These are phyloP conservation scores for Lachancea meyersii DNA, from an alignment of 805 yeast species.

Conservation along the genomic window DNA sequence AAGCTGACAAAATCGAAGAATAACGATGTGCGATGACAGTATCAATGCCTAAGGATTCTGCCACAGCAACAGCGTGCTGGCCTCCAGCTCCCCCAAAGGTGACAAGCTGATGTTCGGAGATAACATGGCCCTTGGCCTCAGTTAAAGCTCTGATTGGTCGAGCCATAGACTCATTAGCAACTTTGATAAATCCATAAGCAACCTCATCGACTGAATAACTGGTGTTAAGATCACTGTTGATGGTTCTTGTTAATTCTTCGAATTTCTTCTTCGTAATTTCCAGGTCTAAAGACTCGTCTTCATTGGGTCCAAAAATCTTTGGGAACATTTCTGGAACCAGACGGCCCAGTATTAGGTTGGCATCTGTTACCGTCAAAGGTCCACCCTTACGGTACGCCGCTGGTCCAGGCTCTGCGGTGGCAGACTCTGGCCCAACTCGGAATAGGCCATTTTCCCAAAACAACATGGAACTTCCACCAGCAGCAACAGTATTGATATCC, in stretches of 20 bases:
- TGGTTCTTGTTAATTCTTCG: conserved; percentile 44
- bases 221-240: conserved; percentile 42
- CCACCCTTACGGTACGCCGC: conserved; percentile 83
- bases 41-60: conserved; percentile 59
- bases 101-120: conserved; percentile 62
- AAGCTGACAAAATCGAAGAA: conserved; percentile 80
- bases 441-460: conserved; percentile 66
- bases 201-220: conserved; percentile 55
- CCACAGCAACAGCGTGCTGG: conserved; percentile 78
- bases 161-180: conserved; percentile 88
- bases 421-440: conserved; percentile 82
- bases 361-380: conserved; percentile 80
- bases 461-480: conserved; percentile 74
- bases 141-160: conserved; percentile 80
- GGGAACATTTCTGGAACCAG: conserved; percentile 72
- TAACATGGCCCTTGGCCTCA: conserved; percentile 73
- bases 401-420: conserved; percentile 86
- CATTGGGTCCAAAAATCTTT: conserved; percentile 75
- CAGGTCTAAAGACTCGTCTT: conserved; percentile 60
- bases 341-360: conserved; percentile 67
- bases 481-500: conserved; percentile 77
- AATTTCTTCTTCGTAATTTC: conserved; percentile 48
- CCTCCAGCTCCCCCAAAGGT: conserved; percentile 95
- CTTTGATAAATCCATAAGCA: conserved; percentile 74
- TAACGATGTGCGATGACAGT: conserved; percentile 71